These are phyloP conservation scores for Cryptococcus sp. DNA, from an alignment of 1,284 basidiomycete species.

Conservation along the genomic window DNA sequence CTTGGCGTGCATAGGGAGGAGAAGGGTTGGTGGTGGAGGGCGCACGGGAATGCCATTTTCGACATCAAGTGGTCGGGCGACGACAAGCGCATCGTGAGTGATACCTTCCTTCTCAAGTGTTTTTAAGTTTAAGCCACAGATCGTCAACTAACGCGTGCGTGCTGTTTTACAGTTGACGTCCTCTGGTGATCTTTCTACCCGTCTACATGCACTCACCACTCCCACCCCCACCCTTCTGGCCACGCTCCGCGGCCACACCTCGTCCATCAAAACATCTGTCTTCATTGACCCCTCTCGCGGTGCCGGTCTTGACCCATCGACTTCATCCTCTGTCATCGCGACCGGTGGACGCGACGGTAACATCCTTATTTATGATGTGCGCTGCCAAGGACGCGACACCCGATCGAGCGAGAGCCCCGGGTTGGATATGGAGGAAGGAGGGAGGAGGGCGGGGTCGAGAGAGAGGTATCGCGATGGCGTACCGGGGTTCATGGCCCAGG, in stretches of 20 bases:
- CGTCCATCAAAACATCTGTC: conserved; percentile 42
- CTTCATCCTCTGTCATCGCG: conserved; percentile 33
- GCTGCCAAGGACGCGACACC: conserved; percentile 29
- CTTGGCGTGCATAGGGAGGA: conserved; percentile 23
- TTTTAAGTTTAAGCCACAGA: not conserved
- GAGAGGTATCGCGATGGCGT: conserved; percentile 31
- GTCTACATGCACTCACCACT: conserved; percentile 35
- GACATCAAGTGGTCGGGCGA: conserved; percentile 68
- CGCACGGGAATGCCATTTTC: conserved; percentile 79
- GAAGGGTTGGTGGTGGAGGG: conserved; percentile 41
- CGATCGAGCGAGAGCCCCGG: conserved; percentile 5
- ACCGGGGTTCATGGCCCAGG: conserved; percentile 26
- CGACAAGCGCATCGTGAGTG: conserved; percentile 52
- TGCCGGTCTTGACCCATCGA: conserved; percentile 5
- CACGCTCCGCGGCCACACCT: conserved; percentile 43
- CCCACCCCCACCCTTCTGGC: conserved; percentile 29
- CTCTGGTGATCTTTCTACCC: conserved; percentile 44
- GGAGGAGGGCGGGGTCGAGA: conserved; percentile 1
- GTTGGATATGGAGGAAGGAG: not conserved
- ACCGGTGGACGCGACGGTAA: conserved; percentile 49
- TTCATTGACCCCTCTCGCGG: conserved; percentile 39
- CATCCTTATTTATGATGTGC: conserved; percentile 49
- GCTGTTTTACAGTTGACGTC: conserved; percentile 44
- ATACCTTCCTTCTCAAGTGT: not conserved
- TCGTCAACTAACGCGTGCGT: not conserved